Conservation (phyloP, 805 yeast genomes). For the Wickerhamia fluorescens region DNA sequence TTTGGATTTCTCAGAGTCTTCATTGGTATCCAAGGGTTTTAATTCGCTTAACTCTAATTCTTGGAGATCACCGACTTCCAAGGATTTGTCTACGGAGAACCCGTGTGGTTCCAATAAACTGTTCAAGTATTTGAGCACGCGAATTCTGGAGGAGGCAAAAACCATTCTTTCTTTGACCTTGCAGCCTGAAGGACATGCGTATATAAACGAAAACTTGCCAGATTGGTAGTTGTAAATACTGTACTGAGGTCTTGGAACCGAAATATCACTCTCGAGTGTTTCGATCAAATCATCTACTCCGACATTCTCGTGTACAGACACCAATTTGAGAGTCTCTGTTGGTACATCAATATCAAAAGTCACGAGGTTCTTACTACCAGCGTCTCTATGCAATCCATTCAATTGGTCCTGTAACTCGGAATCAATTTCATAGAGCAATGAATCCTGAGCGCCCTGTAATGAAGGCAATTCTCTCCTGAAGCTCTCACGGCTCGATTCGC, state of each 20-base stretch:
- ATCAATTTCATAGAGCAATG: slow-evolving; percentile 20
- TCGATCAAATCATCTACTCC: slow-evolving; percentile 13
- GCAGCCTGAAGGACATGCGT: slow-evolving; percentile 86
- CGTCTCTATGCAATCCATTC: slow-evolving; percentile 12
- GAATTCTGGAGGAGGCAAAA: slow-evolving; percentile 75
- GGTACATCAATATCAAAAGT: slow-evolving; percentile 44
- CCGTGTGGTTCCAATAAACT: slow-evolving; percentile 20
- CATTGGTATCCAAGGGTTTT: slow-evolving; percentile 9
- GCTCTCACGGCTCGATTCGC: slow-evolving; percentile 7
- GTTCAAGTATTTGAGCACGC: slow-evolving; percentile 47
- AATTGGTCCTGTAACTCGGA: slow-evolving; percentile 20
- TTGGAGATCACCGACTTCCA: slow-evolving; percentile 69
- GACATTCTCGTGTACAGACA: slow-evolving; percentile 15
- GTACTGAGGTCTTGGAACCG: slow-evolving; percentile 46
- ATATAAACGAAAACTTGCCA: slow-evolving; percentile 51
- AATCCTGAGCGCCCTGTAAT: slow-evolving; percentile 17
- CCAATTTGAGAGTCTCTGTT: slow-evolving; percentile 34
- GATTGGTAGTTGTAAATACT: slow-evolving; percentile 41
- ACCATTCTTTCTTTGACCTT: slow-evolving; percentile 88
- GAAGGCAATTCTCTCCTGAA: slow-evolving; percentile 28
- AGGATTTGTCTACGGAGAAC: slow-evolving; percentile 33
- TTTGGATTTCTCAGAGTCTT: slow-evolving; percentile 7
- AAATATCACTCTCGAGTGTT: slow-evolving; percentile 10
- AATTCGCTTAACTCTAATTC: slow-evolving; percentile 56
- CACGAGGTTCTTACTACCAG: slow-evolving; percentile 25